Evolutionary conservation across 176 grass and related monocot species (phyloP).

Genomic region (Tillandsia fasciculata): DNA sequence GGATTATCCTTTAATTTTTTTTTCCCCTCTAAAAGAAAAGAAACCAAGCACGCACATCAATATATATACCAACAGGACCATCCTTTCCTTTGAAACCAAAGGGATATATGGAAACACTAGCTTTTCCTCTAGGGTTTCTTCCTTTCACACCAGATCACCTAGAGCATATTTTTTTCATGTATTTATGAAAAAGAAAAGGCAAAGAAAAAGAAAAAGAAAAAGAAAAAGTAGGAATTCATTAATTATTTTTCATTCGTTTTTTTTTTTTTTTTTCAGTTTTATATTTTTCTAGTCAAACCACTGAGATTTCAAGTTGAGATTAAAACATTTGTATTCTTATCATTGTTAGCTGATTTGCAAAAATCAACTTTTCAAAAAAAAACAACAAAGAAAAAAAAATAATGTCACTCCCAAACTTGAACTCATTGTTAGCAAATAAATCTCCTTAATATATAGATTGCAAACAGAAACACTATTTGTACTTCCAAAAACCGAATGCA

Average conservation of each 20-base stretch:
- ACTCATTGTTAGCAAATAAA: too few species aligned
- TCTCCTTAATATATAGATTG: too few species aligned
- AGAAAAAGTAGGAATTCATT: neutral
- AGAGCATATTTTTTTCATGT: conserved; percentile 1
- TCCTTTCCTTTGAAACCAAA: neutral
- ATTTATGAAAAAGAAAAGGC: neutral
- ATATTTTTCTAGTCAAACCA: neutral
- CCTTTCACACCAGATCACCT: neutral
- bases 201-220: conserved; percentile 9
- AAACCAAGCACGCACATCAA: neutral
- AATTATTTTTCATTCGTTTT: neutral
- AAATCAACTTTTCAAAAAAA: too few species aligned
- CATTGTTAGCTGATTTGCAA: too few species aligned
- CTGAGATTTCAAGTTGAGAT: too few species aligned
- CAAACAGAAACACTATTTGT: too few species aligned
- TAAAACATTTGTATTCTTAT: too few species aligned
- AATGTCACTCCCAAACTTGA: too few species aligned
- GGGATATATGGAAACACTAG: neutral
- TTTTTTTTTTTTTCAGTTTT: neutral
- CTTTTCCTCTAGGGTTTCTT: neutral
- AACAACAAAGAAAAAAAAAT: too few species aligned
- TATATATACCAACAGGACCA: neutral
- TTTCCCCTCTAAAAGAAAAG: neutral
- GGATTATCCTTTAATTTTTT: too few species aligned
- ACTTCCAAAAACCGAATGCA: too few species aligned